These are phyloP conservation scores for Epichloe coenophiala DNA, from an alignment of 2,329 filamentous ascomycete species.

Conservation along the genomic window DNA sequence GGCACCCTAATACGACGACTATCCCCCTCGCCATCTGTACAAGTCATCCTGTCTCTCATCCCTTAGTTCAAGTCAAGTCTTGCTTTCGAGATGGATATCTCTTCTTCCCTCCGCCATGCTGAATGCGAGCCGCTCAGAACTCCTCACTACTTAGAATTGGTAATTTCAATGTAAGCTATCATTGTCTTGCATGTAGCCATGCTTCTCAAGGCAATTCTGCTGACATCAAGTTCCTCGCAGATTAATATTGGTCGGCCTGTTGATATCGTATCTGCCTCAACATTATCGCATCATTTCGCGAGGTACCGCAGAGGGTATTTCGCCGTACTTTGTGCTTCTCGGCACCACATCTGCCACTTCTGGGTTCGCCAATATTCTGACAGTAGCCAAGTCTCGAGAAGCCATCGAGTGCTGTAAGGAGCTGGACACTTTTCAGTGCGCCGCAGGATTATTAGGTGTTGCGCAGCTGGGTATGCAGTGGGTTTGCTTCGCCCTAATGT, in stretches of 20 bases:
- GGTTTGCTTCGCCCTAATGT: conserved; percentile 88
- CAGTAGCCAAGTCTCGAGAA: conserved; percentile 66
- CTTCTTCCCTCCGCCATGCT: conserved; percentile 1
- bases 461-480: conserved; percentile 86
- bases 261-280: conserved; percentile 89
- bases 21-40: neutral
- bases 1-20: neutral
- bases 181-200: neutral
- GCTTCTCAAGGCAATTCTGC: neutral
- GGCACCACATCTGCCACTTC: conserved; percentile 81
- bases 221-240: conserved; percentile 17
- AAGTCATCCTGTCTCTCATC: neutral
- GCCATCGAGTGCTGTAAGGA: conserved; percentile 80
- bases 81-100: neutral
- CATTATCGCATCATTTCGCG: conserved; percentile 82
- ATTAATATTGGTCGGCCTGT: conserved; percentile 72
- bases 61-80: neutral
- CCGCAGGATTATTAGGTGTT: conserved; percentile 75
- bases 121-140: conserved; percentile 37
- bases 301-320: conserved; percentile 83
- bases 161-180: conserved; percentile 36
- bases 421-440: conserved; percentile 69
- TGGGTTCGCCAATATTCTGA: conserved; percentile 83
- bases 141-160: conserved; percentile 40
- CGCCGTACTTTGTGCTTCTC: conserved; percentile 89